Conservation (phyloP, 225 moss, liverwort and hornwort genomes). For the Rhytidiadelphus loreus region DNA sequence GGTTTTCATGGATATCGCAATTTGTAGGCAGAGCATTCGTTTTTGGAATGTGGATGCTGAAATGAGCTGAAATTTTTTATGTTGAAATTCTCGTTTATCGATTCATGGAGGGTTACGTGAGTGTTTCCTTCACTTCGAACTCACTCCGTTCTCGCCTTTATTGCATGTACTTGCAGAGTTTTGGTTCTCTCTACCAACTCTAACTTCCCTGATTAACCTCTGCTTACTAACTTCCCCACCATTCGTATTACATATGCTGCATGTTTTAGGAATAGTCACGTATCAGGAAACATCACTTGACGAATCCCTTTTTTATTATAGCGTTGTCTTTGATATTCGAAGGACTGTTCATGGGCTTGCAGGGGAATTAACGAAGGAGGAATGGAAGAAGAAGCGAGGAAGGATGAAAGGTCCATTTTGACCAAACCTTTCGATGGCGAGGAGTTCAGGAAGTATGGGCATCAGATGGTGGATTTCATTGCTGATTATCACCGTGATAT, state of each 20-base stretch:
- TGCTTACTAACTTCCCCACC: neutral
- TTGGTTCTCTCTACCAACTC: neutral
- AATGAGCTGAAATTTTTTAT: neutral
- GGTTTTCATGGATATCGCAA: neutral
- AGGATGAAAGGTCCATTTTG: neutral
- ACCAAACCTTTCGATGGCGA: slow-evolving; percentile 39
- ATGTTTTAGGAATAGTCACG: neutral
- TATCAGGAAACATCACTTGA: neutral
- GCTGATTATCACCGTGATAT: slow-evolving; percentile 65
- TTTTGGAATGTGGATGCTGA: neutral
- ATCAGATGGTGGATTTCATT: slow-evolving; percentile 76
- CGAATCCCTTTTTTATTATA: neutral
- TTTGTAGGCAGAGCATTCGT: neutral
- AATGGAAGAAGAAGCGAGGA: neutral
- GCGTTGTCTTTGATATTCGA: neutral
- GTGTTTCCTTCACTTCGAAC: neutral
- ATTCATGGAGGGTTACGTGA: neutral
- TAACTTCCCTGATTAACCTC: neutral
- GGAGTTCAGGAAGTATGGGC: slow-evolving; percentile 47
- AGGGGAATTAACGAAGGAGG: slow-evolving; percentile 3
- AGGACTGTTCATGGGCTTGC: neutral
- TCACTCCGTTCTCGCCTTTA: neutral
- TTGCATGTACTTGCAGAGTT: neutral
- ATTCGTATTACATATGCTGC: neutral
- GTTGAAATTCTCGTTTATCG: neutral